phyloP scores from a whole-genome alignment of 2,329 filamentous ascomycete genomes.

The Nothophoma quercina region DNA sequence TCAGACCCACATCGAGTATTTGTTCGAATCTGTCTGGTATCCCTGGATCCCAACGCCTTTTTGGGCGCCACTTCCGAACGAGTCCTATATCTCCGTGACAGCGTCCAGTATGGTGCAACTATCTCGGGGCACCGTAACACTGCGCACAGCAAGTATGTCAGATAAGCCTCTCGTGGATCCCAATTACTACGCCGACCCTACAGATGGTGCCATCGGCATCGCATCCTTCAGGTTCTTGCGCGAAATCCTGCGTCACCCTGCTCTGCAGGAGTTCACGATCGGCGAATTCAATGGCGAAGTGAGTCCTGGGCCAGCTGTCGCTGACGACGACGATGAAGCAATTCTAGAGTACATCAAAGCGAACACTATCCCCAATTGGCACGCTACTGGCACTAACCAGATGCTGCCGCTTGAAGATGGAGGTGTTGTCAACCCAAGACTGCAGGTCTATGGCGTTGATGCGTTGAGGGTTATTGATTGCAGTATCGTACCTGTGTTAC shows the following conservation, averaged over 20 bases:
- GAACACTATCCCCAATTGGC: constrained; percentile 36
- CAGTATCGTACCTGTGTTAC: constrained; percentile 39
- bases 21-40: constrained; percentile 36
- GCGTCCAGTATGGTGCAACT: constrained; percentile 34
- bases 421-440: constrained; percentile 40
- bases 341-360: constrained; percentile 37
- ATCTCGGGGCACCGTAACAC: constrained; percentile 49
- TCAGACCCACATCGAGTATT: constrained; percentile 40
- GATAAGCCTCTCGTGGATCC: constrained; percentile 47
- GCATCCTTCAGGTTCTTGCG: constrained; percentile 44
- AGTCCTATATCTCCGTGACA: constrained; percentile 46
- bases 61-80: constrained; percentile 42
- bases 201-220: constrained; percentile 46
- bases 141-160: constrained; percentile 37
- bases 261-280: constrained; percentile 28
- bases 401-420: constrained; percentile 41
- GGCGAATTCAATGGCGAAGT: constrained; percentile 37
- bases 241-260: constrained; percentile 31
- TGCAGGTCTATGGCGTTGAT: constrained; percentile 44
- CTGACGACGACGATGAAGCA: constrained; percentile 38
- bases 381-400: constrained; percentile 46
- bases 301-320: constrained; percentile 34
- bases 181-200: constrained; percentile 43
- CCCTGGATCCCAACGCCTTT: constrained; percentile 35
- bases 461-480: constrained; percentile 45